A percentile compares a stretch with the other conserved stretches of the same genome.
Evolutionary conservation across 2,329 filamentous ascomycete genomes (phyloP).

Genomic region (Colletotrichum karsti): DNA sequence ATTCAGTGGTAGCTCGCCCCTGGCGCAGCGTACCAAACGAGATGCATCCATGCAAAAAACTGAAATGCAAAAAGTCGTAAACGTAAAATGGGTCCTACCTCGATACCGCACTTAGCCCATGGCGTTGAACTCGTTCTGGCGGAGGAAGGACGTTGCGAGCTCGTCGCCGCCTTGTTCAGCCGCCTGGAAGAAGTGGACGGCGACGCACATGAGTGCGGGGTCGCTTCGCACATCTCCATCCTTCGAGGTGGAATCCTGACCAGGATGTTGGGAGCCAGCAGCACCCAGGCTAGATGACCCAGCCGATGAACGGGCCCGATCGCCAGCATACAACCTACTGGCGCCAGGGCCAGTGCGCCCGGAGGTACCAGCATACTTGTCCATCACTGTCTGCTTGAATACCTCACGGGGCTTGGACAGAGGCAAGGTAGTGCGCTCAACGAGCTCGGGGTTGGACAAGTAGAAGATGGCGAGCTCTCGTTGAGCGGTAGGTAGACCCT

Average conservation of each 20-base stretch:
- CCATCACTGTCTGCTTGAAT: constrained; percentile 89
- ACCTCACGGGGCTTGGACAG: constrained; percentile 86
- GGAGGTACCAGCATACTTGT: constrained; percentile 61
- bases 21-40: not conserved
- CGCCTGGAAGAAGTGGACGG: constrained; percentile 96
- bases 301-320: constrained; percentile 18
- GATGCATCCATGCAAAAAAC: not conserved
- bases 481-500: constrained; percentile 88
- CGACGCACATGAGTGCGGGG: constrained; percentile 89
- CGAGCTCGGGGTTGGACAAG: constrained; percentile 87
- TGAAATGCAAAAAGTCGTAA: not conserved
- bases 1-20: not conserved
- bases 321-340: constrained; percentile 32
- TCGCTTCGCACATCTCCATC: constrained; percentile 72
- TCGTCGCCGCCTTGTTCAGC: constrained; percentile 87
- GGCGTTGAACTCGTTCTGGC: constrained; percentile 62
- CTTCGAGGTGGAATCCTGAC: constrained; percentile 39
- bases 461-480: constrained; percentile 94
- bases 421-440: constrained; percentile 82
- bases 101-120: not conserved
- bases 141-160: constrained; percentile 82
- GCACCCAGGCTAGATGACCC: constrained; percentile 27
- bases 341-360: constrained; percentile 28
- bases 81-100: not conserved
- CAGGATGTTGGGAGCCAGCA: constrained; percentile 37